Evolutionary conservation across 140 eudicot genomes (phyloP).

Genomic region (Senecio squalidus): DNA sequence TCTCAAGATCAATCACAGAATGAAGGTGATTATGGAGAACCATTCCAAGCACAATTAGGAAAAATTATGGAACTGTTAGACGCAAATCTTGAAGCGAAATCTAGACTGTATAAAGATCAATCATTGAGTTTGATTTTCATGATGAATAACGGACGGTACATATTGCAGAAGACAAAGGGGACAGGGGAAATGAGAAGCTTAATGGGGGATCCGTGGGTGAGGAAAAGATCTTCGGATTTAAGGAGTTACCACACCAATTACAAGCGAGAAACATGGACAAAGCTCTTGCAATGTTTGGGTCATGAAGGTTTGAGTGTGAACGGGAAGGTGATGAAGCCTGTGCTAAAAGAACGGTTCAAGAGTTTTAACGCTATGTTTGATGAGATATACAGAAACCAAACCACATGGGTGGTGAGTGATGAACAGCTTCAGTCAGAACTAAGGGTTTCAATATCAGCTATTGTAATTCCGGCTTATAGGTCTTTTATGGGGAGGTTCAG

Average conservation of each 20-base stretch:
- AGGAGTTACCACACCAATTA: slow-evolving; percentile 66
- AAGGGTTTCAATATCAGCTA: slow-evolving; percentile 82
- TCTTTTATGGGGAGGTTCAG: slow-evolving; percentile 84
- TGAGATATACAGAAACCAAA: slow-evolving; percentile 67
- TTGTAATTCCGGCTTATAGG: slow-evolving; percentile 82
- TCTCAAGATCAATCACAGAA: slow-evolving; percentile 1
- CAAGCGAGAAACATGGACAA: slow-evolving; percentile 77
- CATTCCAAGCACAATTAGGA: slow-evolving; percentile 38
- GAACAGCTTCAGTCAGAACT: slow-evolving; percentile 93
- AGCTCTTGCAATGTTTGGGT: slow-evolving; percentile 43
- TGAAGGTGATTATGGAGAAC: slow-evolving; percentile 22
- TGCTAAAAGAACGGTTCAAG: slow-evolving; percentile 79
- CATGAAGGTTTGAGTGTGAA: slow-evolving; percentile 65
- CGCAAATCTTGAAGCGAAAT: slow-evolving; percentile 47
- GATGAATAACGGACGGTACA: slow-evolving; percentile 91
- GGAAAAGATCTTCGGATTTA: slow-evolving; percentile 63
- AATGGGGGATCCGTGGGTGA: slow-evolving; percentile 62
- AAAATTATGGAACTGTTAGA: slow-evolving; percentile 65
- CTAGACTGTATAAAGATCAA: slow-evolving; percentile 59
- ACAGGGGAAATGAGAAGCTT: slow-evolving; percentile 37
- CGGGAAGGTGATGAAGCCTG: slow-evolving; percentile 73
- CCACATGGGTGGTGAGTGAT: slow-evolving; percentile 74
- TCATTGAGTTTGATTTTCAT: slow-evolving; percentile 61
- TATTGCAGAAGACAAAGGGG: slow-evolving; percentile 65
- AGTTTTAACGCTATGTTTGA: slow-evolving; percentile 88